These are phyloP conservation scores for Trametes maxima DNA, from an alignment of 768 basidiomycete species.

Conservation along the genomic window DNA sequence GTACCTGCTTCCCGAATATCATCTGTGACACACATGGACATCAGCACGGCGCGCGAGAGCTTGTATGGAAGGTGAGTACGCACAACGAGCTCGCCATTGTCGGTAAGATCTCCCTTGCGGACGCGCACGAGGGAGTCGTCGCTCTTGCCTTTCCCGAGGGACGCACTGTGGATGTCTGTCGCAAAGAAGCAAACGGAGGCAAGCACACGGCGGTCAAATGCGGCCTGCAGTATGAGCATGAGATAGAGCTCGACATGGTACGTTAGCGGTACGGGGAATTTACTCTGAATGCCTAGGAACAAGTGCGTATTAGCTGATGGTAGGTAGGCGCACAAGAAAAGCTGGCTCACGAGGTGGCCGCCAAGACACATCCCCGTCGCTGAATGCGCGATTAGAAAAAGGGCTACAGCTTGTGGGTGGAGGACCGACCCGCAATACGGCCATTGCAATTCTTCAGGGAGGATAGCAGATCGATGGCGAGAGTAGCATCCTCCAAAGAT, in stretches of 20 bases:
- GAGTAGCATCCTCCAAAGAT: conserved; percentile 67
- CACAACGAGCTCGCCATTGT: conserved; percentile 85
- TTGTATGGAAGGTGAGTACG: conserved; percentile 28
- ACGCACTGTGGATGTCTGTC: conserved; percentile 88
- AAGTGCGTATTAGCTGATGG: neutral
- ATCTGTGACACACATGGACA: conserved; percentile 48
- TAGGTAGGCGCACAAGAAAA: conserved; percentile 30
- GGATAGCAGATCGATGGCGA: conserved; percentile 73
- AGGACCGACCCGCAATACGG: conserved; percentile 71
- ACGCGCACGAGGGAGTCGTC: conserved; percentile 83
- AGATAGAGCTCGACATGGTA: neutral
- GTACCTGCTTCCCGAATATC: conserved; percentile 94
- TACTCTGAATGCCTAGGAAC: conserved; percentile 54
- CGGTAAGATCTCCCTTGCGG: conserved; percentile 69
- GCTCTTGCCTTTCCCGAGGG: conserved; percentile 80
- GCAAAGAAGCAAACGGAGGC: conserved; percentile 93
- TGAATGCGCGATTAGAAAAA: conserved; percentile 31
- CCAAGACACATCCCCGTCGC: conserved; percentile 92
- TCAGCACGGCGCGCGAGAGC: neutral
- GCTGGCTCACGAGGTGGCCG: conserved; percentile 70
- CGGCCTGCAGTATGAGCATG: conserved; percentile 54
- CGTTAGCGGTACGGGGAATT: neutral
- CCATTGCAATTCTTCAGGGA: conserved; percentile 87
- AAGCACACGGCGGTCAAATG: conserved; percentile 82
- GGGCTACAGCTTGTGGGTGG: conserved; percentile 28